Conservation (phyloP, 768 basidiomycete species). For the Daedalea quercina region DNA sequence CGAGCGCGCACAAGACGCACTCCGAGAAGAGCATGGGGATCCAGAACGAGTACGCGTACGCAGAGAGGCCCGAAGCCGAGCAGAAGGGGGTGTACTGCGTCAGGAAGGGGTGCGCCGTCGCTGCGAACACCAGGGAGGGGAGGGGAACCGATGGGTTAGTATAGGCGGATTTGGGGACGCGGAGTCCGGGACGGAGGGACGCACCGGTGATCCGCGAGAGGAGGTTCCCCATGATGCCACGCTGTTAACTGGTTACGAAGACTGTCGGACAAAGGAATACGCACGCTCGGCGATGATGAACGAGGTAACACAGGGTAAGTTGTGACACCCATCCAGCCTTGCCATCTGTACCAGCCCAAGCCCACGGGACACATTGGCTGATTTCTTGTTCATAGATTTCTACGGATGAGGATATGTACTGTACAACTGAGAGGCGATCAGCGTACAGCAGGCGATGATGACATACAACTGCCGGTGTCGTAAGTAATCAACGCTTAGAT, state of each 20-base stretch:
- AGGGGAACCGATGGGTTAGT: too few species aligned
- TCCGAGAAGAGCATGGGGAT: conserved; percentile 53
- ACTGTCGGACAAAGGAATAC: conserved; percentile 31
- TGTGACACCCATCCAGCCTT: conserved; percentile 59
- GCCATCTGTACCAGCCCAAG: conserved; percentile 45
- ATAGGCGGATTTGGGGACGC: too few species aligned
- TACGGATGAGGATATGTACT: conserved; percentile 4
- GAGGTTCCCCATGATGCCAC: conserved; percentile 40
- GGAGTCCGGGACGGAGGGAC: conserved; percentile 4
- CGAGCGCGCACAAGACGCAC: conserved; percentile 42
- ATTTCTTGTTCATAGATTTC: not conserved
- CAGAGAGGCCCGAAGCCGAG: conserved; percentile 30
- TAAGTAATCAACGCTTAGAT: not conserved
- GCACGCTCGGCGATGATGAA: conserved; percentile 51
- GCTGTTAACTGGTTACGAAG: conserved; percentile 37
- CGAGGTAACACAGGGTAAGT: too few species aligned
- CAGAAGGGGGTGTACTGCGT: conserved; percentile 32
- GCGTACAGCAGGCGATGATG: too few species aligned
- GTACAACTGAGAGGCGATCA: not conserved
- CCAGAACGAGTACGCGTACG: conserved; percentile 51
- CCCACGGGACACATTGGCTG: conserved; percentile 27
- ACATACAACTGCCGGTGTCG: conserved; percentile 11
- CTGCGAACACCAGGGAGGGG: conserved; percentile 6
- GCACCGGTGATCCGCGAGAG: conserved; percentile 36
- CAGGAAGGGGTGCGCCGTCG: conserved; percentile 3